A percentile compares a stretch with the other conserved stretches of the same genome.
phyloP scores from a whole-genome alignment of 139 green algal species.

The Dunaliella sp. region DNA sequence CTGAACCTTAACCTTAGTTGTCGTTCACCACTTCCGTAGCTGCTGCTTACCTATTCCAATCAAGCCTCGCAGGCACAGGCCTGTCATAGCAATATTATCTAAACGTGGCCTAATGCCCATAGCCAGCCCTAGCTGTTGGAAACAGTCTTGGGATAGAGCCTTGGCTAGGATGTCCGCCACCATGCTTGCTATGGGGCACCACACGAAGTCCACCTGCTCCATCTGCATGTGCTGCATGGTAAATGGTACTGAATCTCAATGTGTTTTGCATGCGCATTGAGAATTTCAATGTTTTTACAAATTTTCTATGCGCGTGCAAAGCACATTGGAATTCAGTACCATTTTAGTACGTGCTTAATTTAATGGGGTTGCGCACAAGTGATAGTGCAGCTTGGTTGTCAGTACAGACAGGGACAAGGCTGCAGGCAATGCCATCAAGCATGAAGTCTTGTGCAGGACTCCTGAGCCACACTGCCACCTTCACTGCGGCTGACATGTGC shows the following conservation, averaged over 20 bases:
- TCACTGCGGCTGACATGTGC: constrained; percentile 42
- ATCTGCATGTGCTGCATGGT: constrained; percentile 21
- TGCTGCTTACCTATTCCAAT: no score
- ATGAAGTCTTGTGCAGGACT: no score
- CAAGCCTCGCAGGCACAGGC: no score
- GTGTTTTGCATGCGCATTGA: constrained; percentile 34
- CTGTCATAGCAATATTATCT: no score
- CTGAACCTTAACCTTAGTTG: no score
- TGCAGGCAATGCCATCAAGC: no score
- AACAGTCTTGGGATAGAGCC: constrained; percentile 15
- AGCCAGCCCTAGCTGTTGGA: background rate
- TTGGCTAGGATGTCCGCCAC: constrained; percentile 38
- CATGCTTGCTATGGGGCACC: constrained; percentile 19
- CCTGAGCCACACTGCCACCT: constrained; percentile 46
- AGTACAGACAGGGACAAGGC: no score
- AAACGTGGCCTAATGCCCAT: background rate
- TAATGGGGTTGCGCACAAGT: constrained; percentile 25
- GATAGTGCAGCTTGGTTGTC: constrained; percentile 43
- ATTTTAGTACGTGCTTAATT: no score
- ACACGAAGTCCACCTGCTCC: constrained; percentile 24
- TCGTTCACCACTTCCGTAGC: no score
- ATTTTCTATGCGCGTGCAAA: no score
- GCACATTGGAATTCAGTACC: no score
- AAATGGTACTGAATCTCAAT: constrained; percentile 42
- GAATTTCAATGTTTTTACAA: no score